phyloP scores from a whole-genome alignment of 2,329 filamentous ascomycete species.

The Exophiala mesophila region DNA sequence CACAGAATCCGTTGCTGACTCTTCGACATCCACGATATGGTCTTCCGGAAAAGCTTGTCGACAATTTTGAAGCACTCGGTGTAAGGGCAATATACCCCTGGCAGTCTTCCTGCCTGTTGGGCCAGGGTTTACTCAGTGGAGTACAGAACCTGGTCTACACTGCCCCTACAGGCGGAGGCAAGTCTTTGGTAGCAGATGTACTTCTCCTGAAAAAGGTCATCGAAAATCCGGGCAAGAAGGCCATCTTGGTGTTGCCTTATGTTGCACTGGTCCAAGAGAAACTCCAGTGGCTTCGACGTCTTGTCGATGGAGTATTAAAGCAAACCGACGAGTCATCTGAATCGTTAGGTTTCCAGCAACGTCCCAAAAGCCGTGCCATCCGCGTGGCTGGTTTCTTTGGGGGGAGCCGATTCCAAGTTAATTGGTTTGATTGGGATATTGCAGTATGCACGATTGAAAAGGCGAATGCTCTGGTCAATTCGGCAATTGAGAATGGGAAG shows the following conservation, averaged over 20 bases:
- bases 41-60: slow-evolving; percentile 55
- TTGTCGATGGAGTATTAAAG: slow-evolving; percentile 57
- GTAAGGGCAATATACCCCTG: slow-evolving; percentile 71
- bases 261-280: slow-evolving; percentile 78
- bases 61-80: slow-evolving; percentile 62
- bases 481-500: slow-evolving; percentile 65
- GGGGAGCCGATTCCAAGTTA: slow-evolving; percentile 61
- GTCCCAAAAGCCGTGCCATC: slow-evolving; percentile 51
- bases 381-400: slow-evolving; percentile 70
- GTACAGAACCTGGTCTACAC: slow-evolving; percentile 71
- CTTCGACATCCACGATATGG: slow-evolving; percentile 61
- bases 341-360: slow-evolving; percentile 39
- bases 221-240: slow-evolving; percentile 60
- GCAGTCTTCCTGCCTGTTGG: slow-evolving; percentile 70
- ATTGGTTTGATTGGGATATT: slow-evolving; percentile 71
- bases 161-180: slow-evolving; percentile 69
- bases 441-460: slow-evolving; percentile 78
- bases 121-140: slow-evolving; percentile 60
- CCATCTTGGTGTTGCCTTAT: slow-evolving; percentile 69
- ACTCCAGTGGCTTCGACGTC: slow-evolving; percentile 64
- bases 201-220: slow-evolving; percentile 68
- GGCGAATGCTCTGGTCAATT: slow-evolving; percentile 69
- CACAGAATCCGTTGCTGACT: slow-evolving; percentile 47
- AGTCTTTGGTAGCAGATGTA: slow-evolving; percentile 68
- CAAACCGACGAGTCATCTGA: slow-evolving; percentile 31